Evolutionary conservation across 2,329 filamentous ascomycete species (phyloP), one percentile per base, ranked within the genome.

Genomic region (Volutella citrinella): DNA sequence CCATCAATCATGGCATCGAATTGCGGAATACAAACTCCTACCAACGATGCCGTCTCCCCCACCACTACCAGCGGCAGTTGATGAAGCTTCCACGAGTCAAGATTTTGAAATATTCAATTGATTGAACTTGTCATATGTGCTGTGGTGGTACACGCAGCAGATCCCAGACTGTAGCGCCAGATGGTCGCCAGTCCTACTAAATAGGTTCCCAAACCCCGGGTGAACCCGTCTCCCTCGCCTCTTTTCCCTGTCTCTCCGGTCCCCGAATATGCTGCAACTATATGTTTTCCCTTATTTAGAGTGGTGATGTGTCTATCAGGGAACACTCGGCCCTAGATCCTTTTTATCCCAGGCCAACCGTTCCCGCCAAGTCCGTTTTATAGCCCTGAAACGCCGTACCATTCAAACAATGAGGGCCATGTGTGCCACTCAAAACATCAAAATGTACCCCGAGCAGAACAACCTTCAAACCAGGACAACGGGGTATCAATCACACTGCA

Each of bases 271-370:
- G 52, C 54, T 60, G 54, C 56, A 44, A 41, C 39, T 42, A 49
- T 33, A 40, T 44, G 38, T 49, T 49, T 54, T 53, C 42, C 47
- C 52, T 55, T 56, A 46, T 49, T 51, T 54, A 45, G 65, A 73
- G 69, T 68, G 65, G 69, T 70, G 69, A 68, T 68, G 57, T 64
- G 58, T 71, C 65, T 71, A 69, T 65, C 45, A 52, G 47, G 43
- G 46, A 46, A 48, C 48, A 49, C 42, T 35, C 31, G 31, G 37
- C 45, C 53, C 44, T 34, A 45, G 48, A 50, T 41, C 47, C 40
- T 36, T 40, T 46, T 41, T 51, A 51, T 43, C 43, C 43, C 36
- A 43, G 41, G 40, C 49, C 42, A 46, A 49, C 40, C 43, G 36
- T 42, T 42, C 46, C 35, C 42, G 29, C 42, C 38, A 38, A 47